These are phyloP conservation scores for Phlebiopsis flavidoalba DNA, from an alignment of 768 basidiomycete genomes.

Conservation along the genomic window DNA sequence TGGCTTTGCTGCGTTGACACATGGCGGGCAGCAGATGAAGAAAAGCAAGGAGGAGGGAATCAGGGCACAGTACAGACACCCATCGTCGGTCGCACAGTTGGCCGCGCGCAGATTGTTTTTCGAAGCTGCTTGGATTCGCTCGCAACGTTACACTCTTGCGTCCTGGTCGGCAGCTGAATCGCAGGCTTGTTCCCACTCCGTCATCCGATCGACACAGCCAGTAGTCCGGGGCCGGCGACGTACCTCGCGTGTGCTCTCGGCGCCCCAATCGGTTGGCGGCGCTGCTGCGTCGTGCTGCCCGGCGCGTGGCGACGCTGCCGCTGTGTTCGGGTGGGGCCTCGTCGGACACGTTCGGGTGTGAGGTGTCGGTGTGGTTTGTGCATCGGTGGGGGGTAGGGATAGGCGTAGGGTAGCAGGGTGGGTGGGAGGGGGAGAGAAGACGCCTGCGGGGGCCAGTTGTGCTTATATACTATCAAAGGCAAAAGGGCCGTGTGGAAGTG, in stretches of 20 bases:
- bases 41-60: too few species aligned
- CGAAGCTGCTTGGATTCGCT: too few species aligned
- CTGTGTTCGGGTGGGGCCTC: too few species aligned
- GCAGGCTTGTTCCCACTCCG: constrained; percentile 23
- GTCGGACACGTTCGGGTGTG: constrained; percentile 23
- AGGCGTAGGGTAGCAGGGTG: not conserved
- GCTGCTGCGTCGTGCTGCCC: constrained; percentile 3
- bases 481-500: not conserved
- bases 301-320: constrained; percentile 8
- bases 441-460: not conserved
- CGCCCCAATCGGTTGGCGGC: too few species aligned
- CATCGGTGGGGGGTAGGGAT: constrained; percentile 13
- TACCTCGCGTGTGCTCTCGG: constrained; percentile 23
- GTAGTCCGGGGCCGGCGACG: not conserved
- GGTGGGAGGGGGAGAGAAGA: not conserved
- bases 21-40: too few species aligned
- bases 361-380: constrained; percentile 15
- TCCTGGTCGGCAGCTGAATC: constrained; percentile 34
- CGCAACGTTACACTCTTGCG: constrained; percentile 31
- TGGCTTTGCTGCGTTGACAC: too few species aligned
- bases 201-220: not conserved
- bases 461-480: constrained; percentile 7
- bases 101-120: constrained; percentile 24
- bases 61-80: constrained; percentile 19
- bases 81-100: constrained; percentile 23